Conservation (phyloP, 805 yeast genomes). For the Candida chauliodis region DNA sequence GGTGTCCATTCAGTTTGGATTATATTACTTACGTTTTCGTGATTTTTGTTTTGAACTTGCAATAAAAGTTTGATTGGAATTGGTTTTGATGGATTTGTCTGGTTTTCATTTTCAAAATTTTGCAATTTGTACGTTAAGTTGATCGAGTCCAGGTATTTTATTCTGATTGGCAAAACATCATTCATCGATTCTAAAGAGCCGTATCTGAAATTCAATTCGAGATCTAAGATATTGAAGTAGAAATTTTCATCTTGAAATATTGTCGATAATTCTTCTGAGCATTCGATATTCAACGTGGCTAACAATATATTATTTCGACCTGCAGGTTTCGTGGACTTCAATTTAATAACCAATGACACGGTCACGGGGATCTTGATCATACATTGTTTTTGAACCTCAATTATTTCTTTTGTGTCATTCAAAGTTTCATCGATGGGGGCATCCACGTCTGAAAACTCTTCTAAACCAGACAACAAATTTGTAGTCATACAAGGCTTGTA, state of each 20-base stretch:
- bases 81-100: slow-evolving; percentile 20
- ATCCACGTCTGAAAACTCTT: not conserved
- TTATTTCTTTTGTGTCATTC: not conserved
- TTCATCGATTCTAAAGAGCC: slow-evolving; percentile 28
- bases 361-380: slow-evolving; percentile 23
- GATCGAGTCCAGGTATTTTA: slow-evolving; percentile 28
- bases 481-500: slow-evolving; percentile 15
- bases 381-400: not conserved
- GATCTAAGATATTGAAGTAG: slow-evolving; percentile 21
- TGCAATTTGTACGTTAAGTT: slow-evolving; percentile 32
- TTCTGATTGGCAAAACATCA: slow-evolving; percentile 8
- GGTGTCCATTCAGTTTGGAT: slow-evolving; percentile 41
- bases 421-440: not conserved
- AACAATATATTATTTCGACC: slow-evolving; percentile 43
- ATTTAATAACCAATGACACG: slow-evolving; percentile 41
- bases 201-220: slow-evolving; percentile 23
- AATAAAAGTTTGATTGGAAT: slow-evolving; percentile 24
- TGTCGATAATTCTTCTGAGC: slow-evolving; percentile 37
- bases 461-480: slow-evolving; percentile 14
- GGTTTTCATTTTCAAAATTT: slow-evolving; percentile 21
- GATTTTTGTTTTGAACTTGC: slow-evolving; percentile 18
- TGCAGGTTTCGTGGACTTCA: slow-evolving; percentile 47
- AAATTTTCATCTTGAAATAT: slow-evolving; percentile 11
- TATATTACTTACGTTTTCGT: slow-evolving; percentile 19
- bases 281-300: slow-evolving; percentile 47